A percentile compares a stretch with the other conserved stretches of the same genome.
Conservation (phyloP, 140 eudicot species). For the Senecio squalidus region DNA sequence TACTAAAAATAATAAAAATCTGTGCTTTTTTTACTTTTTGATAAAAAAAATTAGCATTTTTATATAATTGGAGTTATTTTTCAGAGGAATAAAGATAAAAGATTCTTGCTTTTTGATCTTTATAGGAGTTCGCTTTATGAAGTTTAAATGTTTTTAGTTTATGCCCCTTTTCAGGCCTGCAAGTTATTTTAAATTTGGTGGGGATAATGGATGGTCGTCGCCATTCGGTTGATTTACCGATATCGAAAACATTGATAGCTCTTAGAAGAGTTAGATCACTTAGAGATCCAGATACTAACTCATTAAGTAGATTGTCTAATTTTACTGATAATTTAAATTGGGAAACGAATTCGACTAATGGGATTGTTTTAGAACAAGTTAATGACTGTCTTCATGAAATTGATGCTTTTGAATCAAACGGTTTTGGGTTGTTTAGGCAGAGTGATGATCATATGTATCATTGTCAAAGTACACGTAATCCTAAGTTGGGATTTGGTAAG, state of each 20-base stretch:
- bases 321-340: constrained; percentile 68
- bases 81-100: constrained; percentile 14
- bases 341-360: constrained; percentile 71
- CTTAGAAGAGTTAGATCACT: constrained; percentile 93
- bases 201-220: constrained; percentile 78
- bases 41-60: no score
- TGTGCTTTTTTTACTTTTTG: no score
- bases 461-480: constrained; percentile 27
- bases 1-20: no score
- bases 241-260: constrained; percentile 74
- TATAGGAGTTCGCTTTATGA: constrained; percentile 17
- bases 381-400: constrained; percentile 19
- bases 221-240: constrained; percentile 90
- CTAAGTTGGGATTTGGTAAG: constrained; percentile 19
- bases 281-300: constrained; percentile 89
- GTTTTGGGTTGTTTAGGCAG: constrained; percentile 24
- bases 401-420: constrained; percentile 18
- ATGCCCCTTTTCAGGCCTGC: constrained; percentile 18
- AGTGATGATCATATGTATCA: constrained; percentile 30
- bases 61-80: no score
- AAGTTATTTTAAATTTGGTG: constrained; percentile 10
- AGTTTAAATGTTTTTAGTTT: constrained; percentile 9
- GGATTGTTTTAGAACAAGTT: constrained; percentile 51
- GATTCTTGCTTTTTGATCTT: constrained; percentile 17
- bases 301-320: constrained; percentile 59